Conservation (phyloP, 768 basidiomycete species). For the Phylloporus sp. region DNA sequence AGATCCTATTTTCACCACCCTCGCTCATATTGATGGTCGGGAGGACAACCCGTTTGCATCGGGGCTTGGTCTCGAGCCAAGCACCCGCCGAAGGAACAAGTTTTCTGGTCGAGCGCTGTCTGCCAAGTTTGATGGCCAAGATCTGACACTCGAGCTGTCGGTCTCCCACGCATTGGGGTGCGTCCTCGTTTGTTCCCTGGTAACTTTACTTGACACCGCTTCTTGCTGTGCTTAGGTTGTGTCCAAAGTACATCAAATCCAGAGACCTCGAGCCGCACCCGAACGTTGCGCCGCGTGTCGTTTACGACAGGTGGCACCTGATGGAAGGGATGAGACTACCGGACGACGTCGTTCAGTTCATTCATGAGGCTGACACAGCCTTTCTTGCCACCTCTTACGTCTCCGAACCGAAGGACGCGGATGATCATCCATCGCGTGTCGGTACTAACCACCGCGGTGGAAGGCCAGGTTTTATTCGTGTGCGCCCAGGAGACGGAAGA, state of each 20-base stretch:
- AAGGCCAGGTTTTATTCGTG: constrained; percentile 55
- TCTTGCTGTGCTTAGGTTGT: constrained; percentile 38
- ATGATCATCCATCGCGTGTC: constrained; percentile 48
- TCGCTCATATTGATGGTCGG: constrained; percentile 8
- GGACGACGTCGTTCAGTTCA: constrained; percentile 43
- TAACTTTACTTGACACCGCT: not conserved
- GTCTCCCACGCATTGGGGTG: constrained; percentile 60
- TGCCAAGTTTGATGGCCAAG: constrained; percentile 25
- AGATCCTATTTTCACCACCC: constrained; percentile 46
- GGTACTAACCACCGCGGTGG: constrained; percentile 66
- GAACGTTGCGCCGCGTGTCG: constrained; percentile 33
- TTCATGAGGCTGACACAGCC: constrained; percentile 46
- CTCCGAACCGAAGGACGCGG: constrained; percentile 35
- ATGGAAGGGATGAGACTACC: constrained; percentile 40
- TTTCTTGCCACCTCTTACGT: constrained; percentile 53
- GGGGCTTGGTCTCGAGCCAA: constrained; percentile 56
- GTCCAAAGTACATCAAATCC: constrained; percentile 60
- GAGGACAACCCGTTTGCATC: constrained; percentile 37
- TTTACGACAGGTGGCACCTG: constrained; percentile 32
- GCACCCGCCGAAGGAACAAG: constrained; percentile 57
- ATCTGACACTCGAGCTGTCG: constrained; percentile 35
- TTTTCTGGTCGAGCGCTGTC: constrained; percentile 46
- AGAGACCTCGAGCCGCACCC: constrained; percentile 42
- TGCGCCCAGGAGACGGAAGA: constrained; percentile 48
- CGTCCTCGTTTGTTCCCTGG: constrained; percentile 9